Evolutionary conservation across 2,329 filamentous ascomycete genomes (phyloP), one percentile per base, ranked within the genome.

Genomic region (Proliferodiscus dingleyae): DNA sequence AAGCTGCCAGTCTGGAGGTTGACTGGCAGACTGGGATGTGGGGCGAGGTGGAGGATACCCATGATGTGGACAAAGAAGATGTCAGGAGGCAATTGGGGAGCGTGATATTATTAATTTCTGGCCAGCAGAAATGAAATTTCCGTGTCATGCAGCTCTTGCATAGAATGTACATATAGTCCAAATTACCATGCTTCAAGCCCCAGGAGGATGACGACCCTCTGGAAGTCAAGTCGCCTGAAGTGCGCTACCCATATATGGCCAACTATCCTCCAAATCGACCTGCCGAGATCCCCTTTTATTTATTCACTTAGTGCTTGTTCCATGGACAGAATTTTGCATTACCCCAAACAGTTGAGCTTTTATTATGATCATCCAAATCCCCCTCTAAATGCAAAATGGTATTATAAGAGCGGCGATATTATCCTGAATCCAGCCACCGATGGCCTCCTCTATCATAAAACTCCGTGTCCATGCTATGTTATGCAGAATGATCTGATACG

Each of bases 31-130:
- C 84, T 1, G 72, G 78, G 22, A 83, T 86, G 67, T 97, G 93
- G 91, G 93, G 93, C 7, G 90, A 95, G 72, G 93, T 98, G 1
- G 93, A 98, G 46, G 62, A 98, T 67, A 95, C 90, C 22, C 93
- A 98, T 68, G 93, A 98, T 71, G 93, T 98, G 1, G 86, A 95
- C 60, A 87, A 83, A 66, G 91, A 95, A 67, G 93, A 98, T 66
- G 58, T 97, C 54, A 78, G 81, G 62, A 77, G 91, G 60, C 93
- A 97, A 69, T 70, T 97, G 49, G 93, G 91, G 11, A 94, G 89
- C 64, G 87, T 89, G 9, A 75, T 95, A 13, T 64, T 97, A 60
- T 69, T 97, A 40, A 85, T 96, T 8, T 83, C 80, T 45, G 85
- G 85, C 1, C 47, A 39, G 34, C 51, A 54, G 19, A 49, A 39